Evolutionary conservation across 371 early-diverging fungal genomes (phyloP).

Genomic region (Apophysomyces trapeziformis): DNA sequence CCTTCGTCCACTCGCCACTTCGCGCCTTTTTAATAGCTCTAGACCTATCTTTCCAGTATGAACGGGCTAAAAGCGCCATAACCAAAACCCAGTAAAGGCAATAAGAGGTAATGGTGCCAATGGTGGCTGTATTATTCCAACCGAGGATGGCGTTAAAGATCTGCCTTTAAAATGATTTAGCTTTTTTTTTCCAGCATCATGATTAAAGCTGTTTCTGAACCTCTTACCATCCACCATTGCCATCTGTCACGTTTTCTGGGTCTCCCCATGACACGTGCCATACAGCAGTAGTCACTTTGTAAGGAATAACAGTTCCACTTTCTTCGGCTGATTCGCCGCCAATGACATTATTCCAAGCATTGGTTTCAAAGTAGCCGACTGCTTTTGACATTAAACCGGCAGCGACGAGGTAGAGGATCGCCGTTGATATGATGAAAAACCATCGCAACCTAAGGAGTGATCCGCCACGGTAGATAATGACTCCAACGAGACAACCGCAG

Average conservation of each 20-base stretch:
- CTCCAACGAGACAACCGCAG: constrained; percentile 70
- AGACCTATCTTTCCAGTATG: constrained; percentile 48
- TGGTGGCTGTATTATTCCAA: constrained; percentile 77
- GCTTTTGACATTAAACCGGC: constrained; percentile 74
- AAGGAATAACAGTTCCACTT: constrained; percentile 42
- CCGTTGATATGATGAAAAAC: constrained; percentile 79
- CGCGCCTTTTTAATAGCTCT: constrained; percentile 24
- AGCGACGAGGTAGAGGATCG: constrained; percentile 74
- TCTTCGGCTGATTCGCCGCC: constrained; percentile 58
- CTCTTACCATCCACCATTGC: constrained; percentile 60
- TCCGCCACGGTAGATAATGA: constrained; percentile 71
- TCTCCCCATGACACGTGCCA: constrained; percentile 57
- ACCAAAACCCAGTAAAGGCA: constrained; percentile 75
- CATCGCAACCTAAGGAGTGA: constrained; percentile 64
- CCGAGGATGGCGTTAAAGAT: constrained; percentile 48
- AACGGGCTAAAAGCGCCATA: constrained; percentile 47
- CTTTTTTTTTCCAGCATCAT: not conserved
- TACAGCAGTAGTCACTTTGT: constrained; percentile 46
- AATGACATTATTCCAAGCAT: constrained; percentile 57
- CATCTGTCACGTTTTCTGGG: constrained; percentile 48
- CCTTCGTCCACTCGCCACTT: constrained; percentile 29
- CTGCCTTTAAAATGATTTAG: constrained; percentile 12
- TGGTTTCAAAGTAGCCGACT: constrained; percentile 63
- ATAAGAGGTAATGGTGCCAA: constrained; percentile 72
- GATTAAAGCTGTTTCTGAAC: not conserved